Percentiles rank a stretch among this genome's conserved stretches.
These are phyloP conservation scores for Cicer chorassanicum DNA, from an alignment of 306 rosid species.

Conservation along the genomic window DNA sequence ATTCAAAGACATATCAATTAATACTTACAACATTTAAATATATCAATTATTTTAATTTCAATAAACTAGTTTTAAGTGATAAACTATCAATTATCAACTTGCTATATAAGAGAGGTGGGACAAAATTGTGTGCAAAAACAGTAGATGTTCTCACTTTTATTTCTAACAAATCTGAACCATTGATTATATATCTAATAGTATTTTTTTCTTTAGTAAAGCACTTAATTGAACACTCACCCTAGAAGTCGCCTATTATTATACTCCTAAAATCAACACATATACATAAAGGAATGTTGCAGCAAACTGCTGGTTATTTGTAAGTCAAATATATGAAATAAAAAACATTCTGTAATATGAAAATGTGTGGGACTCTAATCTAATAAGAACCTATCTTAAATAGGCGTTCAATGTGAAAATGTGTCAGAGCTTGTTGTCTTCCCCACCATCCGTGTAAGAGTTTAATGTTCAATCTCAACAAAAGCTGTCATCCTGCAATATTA, in stretches of 20 bases:
- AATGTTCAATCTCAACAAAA: slow-evolving; percentile 43
- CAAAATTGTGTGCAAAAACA: too few relatives aligned
- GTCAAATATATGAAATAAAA: slow-evolving; percentile 51
- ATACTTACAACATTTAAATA: too few relatives aligned
- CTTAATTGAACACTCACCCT: too few relatives aligned
- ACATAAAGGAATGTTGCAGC: slow-evolving; percentile 31
- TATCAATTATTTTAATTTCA: too few relatives aligned
- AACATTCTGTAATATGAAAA: slow-evolving; percentile 52
- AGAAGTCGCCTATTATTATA: not conserved
- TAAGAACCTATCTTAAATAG: slow-evolving; percentile 50
- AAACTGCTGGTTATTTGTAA: slow-evolving; percentile 49
- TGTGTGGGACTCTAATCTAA: slow-evolving; percentile 55
- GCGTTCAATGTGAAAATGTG: slow-evolving; percentile 40
- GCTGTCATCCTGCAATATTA: slow-evolving; percentile 19
- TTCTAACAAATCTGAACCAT: too few relatives aligned
- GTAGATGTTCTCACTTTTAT: too few relatives aligned
- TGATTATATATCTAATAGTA: too few relatives aligned
- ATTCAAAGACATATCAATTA: too few relatives aligned
- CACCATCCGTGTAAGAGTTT: slow-evolving; percentile 18
- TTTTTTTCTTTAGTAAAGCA: too few relatives aligned
- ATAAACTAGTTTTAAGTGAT: too few relatives aligned
- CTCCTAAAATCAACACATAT: slow-evolving; percentile 18
- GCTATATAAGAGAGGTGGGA: too few relatives aligned
- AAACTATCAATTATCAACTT: too few relatives aligned
- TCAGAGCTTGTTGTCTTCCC: slow-evolving; percentile 35